Conservation (phyloP, 495 filamentous ascomycete genomes). For the Neurospora intermedia region DNA sequence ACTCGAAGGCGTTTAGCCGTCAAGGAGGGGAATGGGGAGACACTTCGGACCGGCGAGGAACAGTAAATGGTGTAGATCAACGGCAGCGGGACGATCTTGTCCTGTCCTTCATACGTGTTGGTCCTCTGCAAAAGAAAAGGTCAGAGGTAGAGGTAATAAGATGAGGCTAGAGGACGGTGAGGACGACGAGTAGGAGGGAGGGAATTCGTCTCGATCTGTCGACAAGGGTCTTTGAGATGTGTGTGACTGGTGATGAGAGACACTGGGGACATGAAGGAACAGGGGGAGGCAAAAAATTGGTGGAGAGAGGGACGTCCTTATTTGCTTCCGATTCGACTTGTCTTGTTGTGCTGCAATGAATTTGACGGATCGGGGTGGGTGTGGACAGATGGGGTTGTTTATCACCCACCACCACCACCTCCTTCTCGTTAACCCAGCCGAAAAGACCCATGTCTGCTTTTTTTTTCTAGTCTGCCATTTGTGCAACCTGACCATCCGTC, state of each 20-base stretch:
- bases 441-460: conserved; percentile 3
- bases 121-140: neutral
- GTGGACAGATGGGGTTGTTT: conserved; percentile 3
- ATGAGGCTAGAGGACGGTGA: neutral
- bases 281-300: neutral
- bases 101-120: neutral
- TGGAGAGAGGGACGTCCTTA: neutral
- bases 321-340: neutral
- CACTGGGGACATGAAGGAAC: neutral
- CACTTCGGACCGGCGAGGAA: neutral
- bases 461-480: neutral
- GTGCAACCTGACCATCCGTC: neutral
- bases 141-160: neutral
- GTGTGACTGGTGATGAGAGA: neutral
- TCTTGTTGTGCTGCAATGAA: neutral
- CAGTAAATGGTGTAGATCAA: neutral
- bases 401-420: neutral
- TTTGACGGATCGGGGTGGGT: neutral
- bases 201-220: neutral
- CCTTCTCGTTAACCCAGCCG: conserved; percentile 8
- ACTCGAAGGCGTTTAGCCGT: neutral
- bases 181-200: neutral
- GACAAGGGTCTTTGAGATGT: neutral
- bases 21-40: neutral
- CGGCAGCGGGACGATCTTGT: neutral